Conservation (phyloP, 2,329 filamentous ascomycete species). For the Mollisia scopiformis region DNA sequence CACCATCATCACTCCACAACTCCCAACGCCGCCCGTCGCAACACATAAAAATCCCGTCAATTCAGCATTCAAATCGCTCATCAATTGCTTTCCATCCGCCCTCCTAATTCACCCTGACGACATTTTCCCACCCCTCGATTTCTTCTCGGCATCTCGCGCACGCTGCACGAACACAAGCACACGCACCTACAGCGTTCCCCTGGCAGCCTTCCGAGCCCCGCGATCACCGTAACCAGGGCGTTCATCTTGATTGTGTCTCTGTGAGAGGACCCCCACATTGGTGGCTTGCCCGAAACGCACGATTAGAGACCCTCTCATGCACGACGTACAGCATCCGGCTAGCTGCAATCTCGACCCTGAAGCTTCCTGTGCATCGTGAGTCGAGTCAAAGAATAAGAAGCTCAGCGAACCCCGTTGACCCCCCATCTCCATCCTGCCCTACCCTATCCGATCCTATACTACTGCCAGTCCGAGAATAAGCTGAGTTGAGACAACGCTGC, state of each 20-base stretch:
- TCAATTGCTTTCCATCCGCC: neutral
- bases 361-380: conserved; percentile 7
- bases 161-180: neutral
- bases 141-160: neutral
- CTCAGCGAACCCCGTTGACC: conserved; percentile 17
- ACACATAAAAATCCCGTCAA: too few species aligned
- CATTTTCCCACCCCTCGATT: neutral
- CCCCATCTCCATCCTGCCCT: too few species aligned
- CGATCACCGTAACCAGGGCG: conserved; percentile 3
- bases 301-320: conserved; percentile 22
- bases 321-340: conserved; percentile 28
- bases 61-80: neutral
- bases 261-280: conserved; percentile 15
- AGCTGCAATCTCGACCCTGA: conserved; percentile 12
- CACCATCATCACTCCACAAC: too few species aligned
- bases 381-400: conserved; percentile 24
- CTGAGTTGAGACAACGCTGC: conserved; percentile 30
- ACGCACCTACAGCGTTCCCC: neutral
- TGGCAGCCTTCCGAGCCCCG: conserved; percentile 1
- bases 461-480: conserved; percentile 19
- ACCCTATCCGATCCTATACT: conserved; percentile 11
- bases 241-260: neutral
- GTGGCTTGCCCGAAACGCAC: conserved; percentile 12
- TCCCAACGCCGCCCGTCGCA: neutral
- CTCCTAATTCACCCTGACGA: neutral